phyloP scores from a whole-genome alignment of 805 yeast species.

The Scheffersomyces coipomensis region DNA sequence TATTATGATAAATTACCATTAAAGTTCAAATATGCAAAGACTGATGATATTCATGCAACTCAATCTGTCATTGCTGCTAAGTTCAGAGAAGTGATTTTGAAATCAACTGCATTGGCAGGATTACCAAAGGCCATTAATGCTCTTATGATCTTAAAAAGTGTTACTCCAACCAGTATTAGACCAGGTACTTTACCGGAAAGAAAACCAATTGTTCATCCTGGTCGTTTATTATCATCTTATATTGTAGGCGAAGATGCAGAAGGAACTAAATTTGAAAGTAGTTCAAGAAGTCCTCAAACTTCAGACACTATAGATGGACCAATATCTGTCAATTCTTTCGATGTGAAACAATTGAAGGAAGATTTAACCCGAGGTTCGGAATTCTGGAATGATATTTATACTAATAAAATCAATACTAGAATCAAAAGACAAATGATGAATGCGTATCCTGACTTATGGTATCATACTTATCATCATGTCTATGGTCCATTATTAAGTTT shows the following conservation, averaged over 20 bases:
- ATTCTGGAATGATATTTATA: slow-evolving; percentile 73
- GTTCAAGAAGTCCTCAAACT: slow-evolving; percentile 8
- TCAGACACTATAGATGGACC: slow-evolving; percentile 44
- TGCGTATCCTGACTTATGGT: slow-evolving; percentile 86
- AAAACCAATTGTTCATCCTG: slow-evolving; percentile 26
- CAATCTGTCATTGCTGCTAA: slow-evolving; percentile 46
- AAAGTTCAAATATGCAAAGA: slow-evolving; percentile 27
- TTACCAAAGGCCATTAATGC: slow-evolving; percentile 85
- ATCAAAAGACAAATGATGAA: slow-evolving; percentile 64
- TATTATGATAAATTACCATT: slow-evolving; percentile 38
- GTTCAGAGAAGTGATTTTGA: slow-evolving; percentile 74
- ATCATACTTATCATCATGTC: slow-evolving; percentile 66
- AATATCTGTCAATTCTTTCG: slow-evolving; percentile 28
- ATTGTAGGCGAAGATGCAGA: slow-evolving; percentile 37
- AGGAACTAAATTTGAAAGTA: slow-evolving; percentile 35
- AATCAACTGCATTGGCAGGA: slow-evolving; percentile 77
- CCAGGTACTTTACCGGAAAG: slow-evolving; percentile 26
- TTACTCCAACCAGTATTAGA: slow-evolving; percentile 53
- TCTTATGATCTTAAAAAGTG: slow-evolving; percentile 58
- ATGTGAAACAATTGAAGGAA: slow-evolving; percentile 21
- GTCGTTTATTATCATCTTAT: slow-evolving; percentile 33
- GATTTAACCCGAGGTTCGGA: slow-evolving; percentile 50
- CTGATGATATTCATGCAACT: slow-evolving; percentile 34
- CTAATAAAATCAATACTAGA: slow-evolving; percentile 65
- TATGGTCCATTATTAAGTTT: slow-evolving; percentile 77